A percentile compares a stretch with the other conserved stretches of the same genome.
Evolutionary conservation across 495 filamentous ascomycete species (phyloP).

Genomic region (Trichodelitschia bisporula): DNA sequence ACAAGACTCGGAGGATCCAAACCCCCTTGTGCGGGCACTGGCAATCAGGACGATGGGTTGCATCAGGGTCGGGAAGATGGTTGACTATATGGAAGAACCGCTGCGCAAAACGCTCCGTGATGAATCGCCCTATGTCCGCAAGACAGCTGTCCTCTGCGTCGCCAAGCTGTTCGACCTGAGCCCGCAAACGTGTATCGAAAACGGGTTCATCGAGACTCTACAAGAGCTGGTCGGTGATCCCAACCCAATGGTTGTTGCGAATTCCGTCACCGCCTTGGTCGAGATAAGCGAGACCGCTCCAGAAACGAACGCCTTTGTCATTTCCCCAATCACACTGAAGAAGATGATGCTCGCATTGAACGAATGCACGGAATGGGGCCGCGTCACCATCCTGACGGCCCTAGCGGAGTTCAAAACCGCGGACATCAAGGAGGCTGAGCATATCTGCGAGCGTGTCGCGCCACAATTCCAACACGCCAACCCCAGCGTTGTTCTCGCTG

Average conservation of each 20-base stretch:
- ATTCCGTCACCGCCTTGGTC: conserved; percentile 75
- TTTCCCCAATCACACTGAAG: conserved; percentile 62
- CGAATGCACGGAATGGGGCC: conserved; percentile 98
- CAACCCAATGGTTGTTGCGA: conserved; percentile 97
- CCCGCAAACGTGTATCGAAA: conserved; percentile 75
- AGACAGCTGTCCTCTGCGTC: conserved; percentile 93
- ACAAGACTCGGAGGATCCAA: conserved; percentile 96
- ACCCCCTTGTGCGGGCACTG: conserved; percentile 80
- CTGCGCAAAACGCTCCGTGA: conserved; percentile 88
- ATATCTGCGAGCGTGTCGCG: conserved; percentile 88
- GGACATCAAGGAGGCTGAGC: conserved; percentile 89
- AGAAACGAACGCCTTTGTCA: conserved; percentile 63
- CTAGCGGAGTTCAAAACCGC: conserved; percentile 66
- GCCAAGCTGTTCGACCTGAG: conserved; percentile 96
- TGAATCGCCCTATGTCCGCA: conserved; percentile 94
- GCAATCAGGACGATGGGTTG: conserved; percentile 99
- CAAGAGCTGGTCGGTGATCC: conserved; percentile 94
- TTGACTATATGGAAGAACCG: conserved; percentile 99
- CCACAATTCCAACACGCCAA: conserved; percentile 99
- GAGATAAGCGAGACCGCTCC: conserved; percentile 83
- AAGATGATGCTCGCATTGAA: conserved; percentile 93
- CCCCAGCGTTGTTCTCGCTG: conserved; percentile 82
- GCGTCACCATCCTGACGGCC: conserved; percentile 78
- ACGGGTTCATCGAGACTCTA: conserved; percentile 85
- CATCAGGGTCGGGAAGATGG: conserved; percentile 97